Evolutionary conservation across 2,329 filamentous ascomycete genomes (phyloP), one percentile per base, ranked within the genome.

Genomic region (Verticillium nubilum): DNA sequence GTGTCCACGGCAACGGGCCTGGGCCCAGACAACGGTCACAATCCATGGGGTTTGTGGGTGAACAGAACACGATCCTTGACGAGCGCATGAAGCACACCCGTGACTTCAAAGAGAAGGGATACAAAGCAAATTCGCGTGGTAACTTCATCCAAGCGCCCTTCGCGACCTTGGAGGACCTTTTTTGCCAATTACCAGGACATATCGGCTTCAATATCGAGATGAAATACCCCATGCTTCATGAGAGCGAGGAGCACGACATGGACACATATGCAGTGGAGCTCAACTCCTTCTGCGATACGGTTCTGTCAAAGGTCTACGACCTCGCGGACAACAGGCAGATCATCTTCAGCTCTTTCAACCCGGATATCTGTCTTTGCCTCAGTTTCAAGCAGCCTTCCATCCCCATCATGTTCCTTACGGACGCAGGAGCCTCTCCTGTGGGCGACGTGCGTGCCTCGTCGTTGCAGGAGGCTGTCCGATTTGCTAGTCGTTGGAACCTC

Each of bases 121-220:
- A 90, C 84, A 99, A 99, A 75, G 94, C 89, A 56, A 99, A 99
- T 73, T 92, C 87, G 5, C 89, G 95, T 4, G 95, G 94, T 57
- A 92, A 92, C 70, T 96, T 96, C 68, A 98, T 99, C 68, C 94
- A 98, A 72, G 92, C 91, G 0, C 92, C 94, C 0, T 99, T 99
- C 75, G 93, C 94, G 7, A 99, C 95, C 0, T 80, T 99, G 4
- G 92, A 97, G 73, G 92, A 97, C 63, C 87, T 98, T 71, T 97
- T 99, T 77, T 84, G 85, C 67, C 88, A 93, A 69, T 78, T 99
- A 0, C 92, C 92, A 0, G 84, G 89, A 63, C 81, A 85, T 15
- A 90, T 96, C 25, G 93, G 95, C 15, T 99, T 99, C 82, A 98
- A 99, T 74, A 96, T 99, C 66, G 95, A 99, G 78, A 90, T 99